Percentiles rank a stretch among this genome's conserved stretches.
Evolutionary conservation across 306 rosid species (phyloP).

Genomic region (Delonix regia): DNA sequence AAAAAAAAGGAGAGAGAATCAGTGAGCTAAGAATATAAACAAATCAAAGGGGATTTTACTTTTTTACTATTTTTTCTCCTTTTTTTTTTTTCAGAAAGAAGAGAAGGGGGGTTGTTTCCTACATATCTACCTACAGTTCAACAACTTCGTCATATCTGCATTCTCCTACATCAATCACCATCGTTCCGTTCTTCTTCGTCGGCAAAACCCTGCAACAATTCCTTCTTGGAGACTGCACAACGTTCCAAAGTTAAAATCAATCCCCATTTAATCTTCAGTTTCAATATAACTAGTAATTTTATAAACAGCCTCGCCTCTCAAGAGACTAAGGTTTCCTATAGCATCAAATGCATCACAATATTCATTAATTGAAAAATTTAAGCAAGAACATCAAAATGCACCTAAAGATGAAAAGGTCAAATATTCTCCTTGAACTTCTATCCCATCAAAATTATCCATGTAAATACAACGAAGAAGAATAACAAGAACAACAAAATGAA

Average conservation of each 20-base stretch:
- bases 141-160: constrained; percentile 61
- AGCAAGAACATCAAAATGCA: too few relatives aligned
- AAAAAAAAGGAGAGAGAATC: neutral
- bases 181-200: constrained; percentile 37
- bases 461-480: too few relatives aligned
- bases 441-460: too few relatives aligned
- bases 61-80: too few relatives aligned
- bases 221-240: constrained; percentile 70
- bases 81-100: neutral
- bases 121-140: constrained; percentile 31
- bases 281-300: neutral
- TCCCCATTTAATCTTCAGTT: neutral
- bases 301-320: neutral
- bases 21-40: constrained; percentile 3
- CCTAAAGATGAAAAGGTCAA: too few relatives aligned
- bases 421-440: too few relatives aligned
- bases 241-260: constrained; percentile 23
- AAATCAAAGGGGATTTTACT: neutral
- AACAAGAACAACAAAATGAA: neutral
- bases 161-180: constrained; percentile 61
- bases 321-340: too few relatives aligned
- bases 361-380: too few relatives aligned
- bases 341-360: too few relatives aligned
- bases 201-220: constrained; percentile 63
- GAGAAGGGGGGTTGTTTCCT: neutral